Conservation (phyloP, 148 eudicot genomes). For the Drosera capensis region DNA sequence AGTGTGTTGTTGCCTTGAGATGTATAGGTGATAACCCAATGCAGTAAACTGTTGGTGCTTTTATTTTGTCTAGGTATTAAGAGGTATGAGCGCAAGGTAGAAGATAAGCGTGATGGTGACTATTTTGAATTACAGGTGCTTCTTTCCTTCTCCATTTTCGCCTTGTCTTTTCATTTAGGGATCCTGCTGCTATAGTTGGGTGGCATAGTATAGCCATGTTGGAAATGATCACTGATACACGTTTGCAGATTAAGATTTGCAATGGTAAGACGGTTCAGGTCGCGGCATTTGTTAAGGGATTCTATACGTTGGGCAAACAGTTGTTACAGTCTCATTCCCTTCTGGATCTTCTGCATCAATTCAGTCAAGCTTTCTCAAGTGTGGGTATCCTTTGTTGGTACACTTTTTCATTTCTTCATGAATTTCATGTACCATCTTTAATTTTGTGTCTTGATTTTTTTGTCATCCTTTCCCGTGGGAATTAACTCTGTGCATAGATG, state of each 20-base stretch:
- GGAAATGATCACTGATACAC: background rate
- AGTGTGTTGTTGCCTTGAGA: too few relatives aligned
- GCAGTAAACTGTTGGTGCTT: too few relatives aligned
- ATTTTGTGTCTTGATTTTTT: background rate
- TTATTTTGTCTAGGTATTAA: constrained; percentile 33
- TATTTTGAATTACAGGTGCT: constrained; percentile 77
- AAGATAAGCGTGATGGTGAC: constrained; percentile 61
- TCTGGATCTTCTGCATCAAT: constrained; percentile 95
- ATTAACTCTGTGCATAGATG: too few relatives aligned
- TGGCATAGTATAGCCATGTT: background rate
- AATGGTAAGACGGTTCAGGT: constrained; percentile 81
- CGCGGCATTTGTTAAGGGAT: constrained; percentile 73
- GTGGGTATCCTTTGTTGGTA: constrained; percentile 23
- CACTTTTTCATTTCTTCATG: background rate
- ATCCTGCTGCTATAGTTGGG: constrained; percentile 14
- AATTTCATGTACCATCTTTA: background rate
- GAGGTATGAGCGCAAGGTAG: constrained; percentile 34
- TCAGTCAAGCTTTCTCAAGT: constrained; percentile 92
- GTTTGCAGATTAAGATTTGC: constrained; percentile 83
- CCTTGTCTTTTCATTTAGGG: background rate
- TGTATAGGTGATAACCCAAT: too few relatives aligned
- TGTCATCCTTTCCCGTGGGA: too few relatives aligned
- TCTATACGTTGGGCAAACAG: constrained; percentile 76
- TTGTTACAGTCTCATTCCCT: constrained; percentile 62
- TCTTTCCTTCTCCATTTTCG: background rate